Percentiles rank a stretch among this genome's conserved stretches.
These are phyloP conservation scores for Phytophthora sp. DNA, from an alignment of 352 stramenopile species.

Conservation along the genomic window DNA sequence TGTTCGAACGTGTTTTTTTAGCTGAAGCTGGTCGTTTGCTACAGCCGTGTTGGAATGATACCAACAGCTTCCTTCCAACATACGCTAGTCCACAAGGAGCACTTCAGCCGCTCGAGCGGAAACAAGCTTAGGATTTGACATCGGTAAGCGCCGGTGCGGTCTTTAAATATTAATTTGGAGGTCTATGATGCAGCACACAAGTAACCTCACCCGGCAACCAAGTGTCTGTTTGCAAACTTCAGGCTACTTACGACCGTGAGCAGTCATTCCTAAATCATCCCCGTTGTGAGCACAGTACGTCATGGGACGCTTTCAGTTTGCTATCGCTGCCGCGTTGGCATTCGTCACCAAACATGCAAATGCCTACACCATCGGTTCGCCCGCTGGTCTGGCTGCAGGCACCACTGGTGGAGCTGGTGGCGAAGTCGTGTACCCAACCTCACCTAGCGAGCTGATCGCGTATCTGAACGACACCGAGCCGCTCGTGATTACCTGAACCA, in stretches of 20 bases:
- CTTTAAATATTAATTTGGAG: conserved; percentile 2
- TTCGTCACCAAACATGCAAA: conserved; percentile 6
- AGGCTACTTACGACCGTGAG: too few relatives aligned
- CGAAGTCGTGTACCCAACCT: conserved; percentile 30
- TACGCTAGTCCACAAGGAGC: conserved; percentile 5
- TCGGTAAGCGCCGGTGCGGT: conserved; percentile 1
- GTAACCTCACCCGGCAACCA: too few relatives aligned
- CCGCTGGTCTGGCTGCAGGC: conserved; percentile 30
- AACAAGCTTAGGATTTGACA: conserved; percentile 19
- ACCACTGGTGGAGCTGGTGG: conserved; percentile 37
- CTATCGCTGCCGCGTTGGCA: conserved; percentile 1
- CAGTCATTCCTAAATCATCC: conserved; percentile 24
- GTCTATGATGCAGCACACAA: too few relatives aligned
- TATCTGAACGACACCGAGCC: conserved; percentile 31
- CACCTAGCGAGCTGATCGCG: conserved; percentile 29
- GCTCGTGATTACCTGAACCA: conserved; percentile 43
- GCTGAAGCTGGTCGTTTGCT: too few relatives aligned
- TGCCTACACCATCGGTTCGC: conserved; percentile 23
- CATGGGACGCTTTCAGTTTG: conserved; percentile 21
- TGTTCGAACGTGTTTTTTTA: too few relatives aligned
- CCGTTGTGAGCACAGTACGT: conserved; percentile 4
- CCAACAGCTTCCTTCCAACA: background rate
- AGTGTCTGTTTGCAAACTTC: too few relatives aligned
- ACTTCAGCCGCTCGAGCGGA: conserved; percentile 18
- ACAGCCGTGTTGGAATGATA: too few relatives aligned